phyloP scores from a whole-genome alignment of 805 yeast genomes.

The Kazachstania taianensis region DNA sequence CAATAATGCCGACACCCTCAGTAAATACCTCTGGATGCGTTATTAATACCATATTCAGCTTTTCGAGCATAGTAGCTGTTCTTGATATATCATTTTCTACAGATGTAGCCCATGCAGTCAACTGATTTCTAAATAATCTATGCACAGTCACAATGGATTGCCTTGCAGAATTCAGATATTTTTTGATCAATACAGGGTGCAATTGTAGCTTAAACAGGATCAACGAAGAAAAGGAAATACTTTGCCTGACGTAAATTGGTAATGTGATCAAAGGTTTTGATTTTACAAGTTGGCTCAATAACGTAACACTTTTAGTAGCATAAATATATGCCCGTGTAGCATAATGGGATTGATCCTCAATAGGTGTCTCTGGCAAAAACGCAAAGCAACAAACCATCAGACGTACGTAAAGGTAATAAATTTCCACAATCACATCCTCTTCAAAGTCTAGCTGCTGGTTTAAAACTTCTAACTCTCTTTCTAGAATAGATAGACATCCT shows the following conservation, averaged over 20 bases:
- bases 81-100: constrained; percentile 85
- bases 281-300: constrained; percentile 62
- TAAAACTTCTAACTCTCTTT: constrained; percentile 65
- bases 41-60: constrained; percentile 73
- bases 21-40: constrained; percentile 79
- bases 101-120: constrained; percentile 78
- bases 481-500: constrained; percentile 65
- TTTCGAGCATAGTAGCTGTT: constrained; percentile 84
- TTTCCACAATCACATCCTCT: constrained; percentile 57
- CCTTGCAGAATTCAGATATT: constrained; percentile 77
- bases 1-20: constrained; percentile 63
- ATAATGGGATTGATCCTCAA: constrained; percentile 76
- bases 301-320: constrained; percentile 73
- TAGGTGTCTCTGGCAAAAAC: constrained; percentile 80
- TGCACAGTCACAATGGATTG: constrained; percentile 92
- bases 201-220: constrained; percentile 72
- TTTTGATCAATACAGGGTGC: constrained; percentile 55
- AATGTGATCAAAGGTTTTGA: constrained; percentile 64
- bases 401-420: constrained; percentile 67
- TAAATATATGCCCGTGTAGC: constrained; percentile 72
- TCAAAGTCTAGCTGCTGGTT: constrained; percentile 57
- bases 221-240: constrained; percentile 73
- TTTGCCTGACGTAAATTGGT: constrained; percentile 79
- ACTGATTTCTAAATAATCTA: constrained; percentile 73
- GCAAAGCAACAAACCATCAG: constrained; percentile 82